Evolutionary conservation across 2,329 filamentous ascomycete genomes (phyloP).

Genomic region (Bretziella fagacearum): DNA sequence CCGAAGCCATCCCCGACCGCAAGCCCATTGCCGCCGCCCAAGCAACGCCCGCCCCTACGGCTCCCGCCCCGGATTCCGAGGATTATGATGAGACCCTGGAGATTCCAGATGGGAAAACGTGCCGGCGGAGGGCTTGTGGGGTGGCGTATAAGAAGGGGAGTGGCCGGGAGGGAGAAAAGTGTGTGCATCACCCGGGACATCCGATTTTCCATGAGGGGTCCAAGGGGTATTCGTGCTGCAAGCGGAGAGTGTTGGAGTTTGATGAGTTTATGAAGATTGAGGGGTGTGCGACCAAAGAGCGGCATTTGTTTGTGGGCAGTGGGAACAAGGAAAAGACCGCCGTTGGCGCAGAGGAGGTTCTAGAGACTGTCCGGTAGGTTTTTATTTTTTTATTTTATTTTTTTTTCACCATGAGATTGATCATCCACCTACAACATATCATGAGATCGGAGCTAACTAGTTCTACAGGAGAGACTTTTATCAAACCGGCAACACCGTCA

Average conservation of each 20-base stretch:
- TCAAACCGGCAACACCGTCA: conserved; percentile 71
- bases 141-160: conserved; percentile 43
- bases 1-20: conserved; percentile 26
- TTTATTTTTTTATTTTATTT: neutral
- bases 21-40: conserved; percentile 26
- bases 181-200: conserved; percentile 73
- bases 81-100: conserved; percentile 64
- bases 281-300: conserved; percentile 67
- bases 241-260: conserved; percentile 85
- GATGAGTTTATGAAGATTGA: conserved; percentile 95
- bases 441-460: too few species aligned
- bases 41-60: conserved; percentile 34
- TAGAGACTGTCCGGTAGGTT: conserved; percentile 58
- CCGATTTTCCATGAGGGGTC: conserved; percentile 96
- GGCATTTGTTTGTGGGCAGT: conserved; percentile 74
- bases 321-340: conserved; percentile 38
- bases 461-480: conserved; percentile 66
- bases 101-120: conserved; percentile 57
- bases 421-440: neutral
- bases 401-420: neutral
- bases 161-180: conserved; percentile 53
- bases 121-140: conserved; percentile 62
- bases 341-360: conserved; percentile 47
- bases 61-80: conserved; percentile 59
- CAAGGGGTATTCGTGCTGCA: conserved; percentile 96